phyloP scores from a whole-genome alignment of 2,329 filamentous ascomycete genomes.

The Coniosporium tulheliwenetii region DNA sequence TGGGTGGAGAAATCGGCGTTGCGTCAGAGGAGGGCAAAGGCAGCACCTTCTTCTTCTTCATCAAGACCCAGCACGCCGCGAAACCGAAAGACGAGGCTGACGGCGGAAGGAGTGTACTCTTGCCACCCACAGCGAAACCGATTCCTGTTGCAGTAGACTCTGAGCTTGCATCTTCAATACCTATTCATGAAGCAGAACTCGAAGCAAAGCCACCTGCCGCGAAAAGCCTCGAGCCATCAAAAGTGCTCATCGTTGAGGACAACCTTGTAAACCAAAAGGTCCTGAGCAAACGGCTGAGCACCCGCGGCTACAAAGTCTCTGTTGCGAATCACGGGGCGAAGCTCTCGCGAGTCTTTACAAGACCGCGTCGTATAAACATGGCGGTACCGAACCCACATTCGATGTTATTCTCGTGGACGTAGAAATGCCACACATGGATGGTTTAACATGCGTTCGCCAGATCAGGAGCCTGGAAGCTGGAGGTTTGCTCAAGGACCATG shows the following conservation, averaged over 20 bases:
- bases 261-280: conserved; percentile 26
- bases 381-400: not conserved
- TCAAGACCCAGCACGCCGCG: conserved; percentile 17
- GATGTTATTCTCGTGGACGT: conserved; percentile 6
- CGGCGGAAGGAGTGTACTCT: not conserved
- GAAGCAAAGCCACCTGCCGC: not conserved
- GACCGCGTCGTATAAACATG: not conserved
- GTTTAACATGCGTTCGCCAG: conserved; percentile 4
- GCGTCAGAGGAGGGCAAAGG: conserved; percentile 18
- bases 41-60: conserved; percentile 29
- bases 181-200: not conserved
- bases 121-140: not conserved
- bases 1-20: conserved; percentile 31
- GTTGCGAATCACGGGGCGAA: conserved; percentile 1
- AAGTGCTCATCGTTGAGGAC: conserved; percentile 27
- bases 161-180: not conserved
- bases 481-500: conserved; percentile 1
- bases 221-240: conserved; percentile 4
- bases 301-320: conserved; percentile 13
- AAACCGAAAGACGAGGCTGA: not conserved
- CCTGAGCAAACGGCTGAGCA: conserved; percentile 21
- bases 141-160: not conserved
- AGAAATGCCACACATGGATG: conserved; percentile 9
- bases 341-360: not conserved
- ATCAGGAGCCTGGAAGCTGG: conserved; percentile 3